A percentile compares a stretch with the other conserved stretches of the same genome.
Conservation (phyloP, 805 yeast genomes). For the Cyberlindnera subsufficiens region DNA sequence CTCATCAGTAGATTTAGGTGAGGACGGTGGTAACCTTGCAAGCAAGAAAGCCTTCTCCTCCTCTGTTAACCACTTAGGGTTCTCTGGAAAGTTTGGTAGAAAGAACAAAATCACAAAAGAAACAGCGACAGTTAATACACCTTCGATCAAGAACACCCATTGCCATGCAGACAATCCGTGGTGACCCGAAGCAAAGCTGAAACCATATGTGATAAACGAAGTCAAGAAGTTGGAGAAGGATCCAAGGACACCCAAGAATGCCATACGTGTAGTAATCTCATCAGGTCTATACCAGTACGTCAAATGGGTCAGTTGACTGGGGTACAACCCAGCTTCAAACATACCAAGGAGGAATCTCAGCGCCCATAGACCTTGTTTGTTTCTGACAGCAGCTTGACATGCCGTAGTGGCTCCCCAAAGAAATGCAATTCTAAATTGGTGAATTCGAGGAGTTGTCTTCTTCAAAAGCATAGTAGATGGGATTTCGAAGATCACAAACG, state of each 20-base stretch:
- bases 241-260: constrained; percentile 20
- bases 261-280: constrained; percentile 21
- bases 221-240: constrained; percentile 20
- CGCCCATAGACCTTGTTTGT: constrained; percentile 11
- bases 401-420: constrained; percentile 14
- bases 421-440: constrained; percentile 10
- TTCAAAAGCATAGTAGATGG: constrained; percentile 17
- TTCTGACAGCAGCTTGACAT: constrained; percentile 14
- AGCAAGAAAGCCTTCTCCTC: constrained; percentile 4
- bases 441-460: constrained; percentile 9
- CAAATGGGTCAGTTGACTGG: constrained; percentile 17
- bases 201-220: constrained; percentile 21
- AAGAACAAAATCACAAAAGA: constrained; percentile 3
- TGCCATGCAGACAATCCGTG: constrained; percentile 13
- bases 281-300: constrained; percentile 21
- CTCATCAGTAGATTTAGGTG: not conserved
- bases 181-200: constrained; percentile 10
- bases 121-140: constrained; percentile 8
- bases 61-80: constrained; percentile 10
- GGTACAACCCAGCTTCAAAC: constrained; percentile 17
- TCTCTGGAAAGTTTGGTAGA: constrained; percentile 16
- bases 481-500: constrained; percentile 15
- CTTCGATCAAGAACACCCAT: constrained; percentile 18
- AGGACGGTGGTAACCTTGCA: not conserved
- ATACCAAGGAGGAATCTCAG: constrained; percentile 13